Evolutionary conservation across 2,329 filamentous ascomycete species (phyloP).

Genomic region (Trichoderma sp.): DNA sequence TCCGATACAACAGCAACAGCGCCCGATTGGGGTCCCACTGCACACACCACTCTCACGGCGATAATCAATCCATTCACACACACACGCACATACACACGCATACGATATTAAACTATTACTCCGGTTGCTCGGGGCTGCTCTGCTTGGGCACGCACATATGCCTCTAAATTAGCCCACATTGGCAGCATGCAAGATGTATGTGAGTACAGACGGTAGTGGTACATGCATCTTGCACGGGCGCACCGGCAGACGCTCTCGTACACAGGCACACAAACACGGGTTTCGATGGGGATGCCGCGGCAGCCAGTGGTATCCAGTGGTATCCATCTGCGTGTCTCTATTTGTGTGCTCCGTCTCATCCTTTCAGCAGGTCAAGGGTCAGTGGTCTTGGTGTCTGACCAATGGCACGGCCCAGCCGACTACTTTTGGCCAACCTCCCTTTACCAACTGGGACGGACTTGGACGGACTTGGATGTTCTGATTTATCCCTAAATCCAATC

Average conservation of each 20-base stretch:
- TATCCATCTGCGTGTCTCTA: not conserved
- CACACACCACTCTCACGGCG: not conserved
- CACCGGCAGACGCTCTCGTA: not conserved
- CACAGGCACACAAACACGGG: not conserved
- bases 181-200: constrained; percentile 1
- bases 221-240: not conserved
- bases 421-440: not conserved
- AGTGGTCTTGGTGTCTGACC: not conserved
- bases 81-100: not conserved
- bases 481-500: not conserved
- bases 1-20: not conserved
- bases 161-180: not conserved
- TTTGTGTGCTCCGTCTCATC: constrained; percentile 2
- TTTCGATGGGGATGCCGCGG: constrained; percentile 14
- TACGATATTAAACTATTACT: not conserved
- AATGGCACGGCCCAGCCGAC: constrained; percentile 1
- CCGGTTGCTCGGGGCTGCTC: not conserved
- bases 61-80: not conserved
- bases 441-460: not conserved
- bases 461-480: not conserved
- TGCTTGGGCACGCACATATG: not conserved
- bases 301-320: not conserved
- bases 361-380: constrained; percentile 28
- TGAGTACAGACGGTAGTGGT: not conserved
- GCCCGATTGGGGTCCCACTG: constrained; percentile 3